Percentiles rank a stretch among this genome's conserved stretches.
These are phyloP conservation scores for Yamadazyma paraphyllophila DNA, from an alignment of 805 yeast species.

Conservation along the genomic window DNA sequence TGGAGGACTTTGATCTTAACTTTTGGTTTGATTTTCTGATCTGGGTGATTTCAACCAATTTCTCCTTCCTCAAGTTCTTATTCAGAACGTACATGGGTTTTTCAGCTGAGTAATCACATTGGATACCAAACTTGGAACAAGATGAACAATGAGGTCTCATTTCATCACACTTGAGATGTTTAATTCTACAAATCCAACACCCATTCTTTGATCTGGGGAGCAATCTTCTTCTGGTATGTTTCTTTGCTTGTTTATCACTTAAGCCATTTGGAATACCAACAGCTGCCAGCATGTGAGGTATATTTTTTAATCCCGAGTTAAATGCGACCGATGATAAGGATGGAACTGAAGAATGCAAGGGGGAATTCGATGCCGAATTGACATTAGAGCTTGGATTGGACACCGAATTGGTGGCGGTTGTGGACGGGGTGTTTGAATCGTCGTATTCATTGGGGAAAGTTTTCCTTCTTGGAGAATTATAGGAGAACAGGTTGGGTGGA, in stretches of 20 bases:
- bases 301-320: conserved; percentile 5
- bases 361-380: conserved; percentile 6
- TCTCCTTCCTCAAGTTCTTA: conserved; percentile 31
- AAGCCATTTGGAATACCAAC: neutral
- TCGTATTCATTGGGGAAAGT: conserved; percentile 3
- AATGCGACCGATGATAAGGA: conserved; percentile 1
- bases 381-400: conserved; percentile 5
- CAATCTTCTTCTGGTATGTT: conserved; percentile 37
- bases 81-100: conserved; percentile 41
- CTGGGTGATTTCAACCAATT: conserved; percentile 30
- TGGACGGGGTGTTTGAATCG: conserved; percentile 4
- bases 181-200: conserved; percentile 47
- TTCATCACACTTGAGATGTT: conserved; percentile 46
- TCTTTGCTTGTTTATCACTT: conserved; percentile 18
- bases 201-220: conserved; percentile 43
- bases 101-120: conserved; percentile 38
- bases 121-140: conserved; percentile 39
- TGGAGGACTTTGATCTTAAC: conserved; percentile 8
- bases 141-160: conserved; percentile 34
- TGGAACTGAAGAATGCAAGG: conserved; percentile 10
- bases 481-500: neutral
- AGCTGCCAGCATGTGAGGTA: neutral
- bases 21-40: conserved; percentile 22
- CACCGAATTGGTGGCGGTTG: conserved; percentile 5
- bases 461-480: conserved; percentile 4